Percentiles rank a stretch among this genome's conserved stretches.
Conservation (phyloP, 495 filamentous ascomycete species). For the Hypoxylon lenormandii region DNA sequence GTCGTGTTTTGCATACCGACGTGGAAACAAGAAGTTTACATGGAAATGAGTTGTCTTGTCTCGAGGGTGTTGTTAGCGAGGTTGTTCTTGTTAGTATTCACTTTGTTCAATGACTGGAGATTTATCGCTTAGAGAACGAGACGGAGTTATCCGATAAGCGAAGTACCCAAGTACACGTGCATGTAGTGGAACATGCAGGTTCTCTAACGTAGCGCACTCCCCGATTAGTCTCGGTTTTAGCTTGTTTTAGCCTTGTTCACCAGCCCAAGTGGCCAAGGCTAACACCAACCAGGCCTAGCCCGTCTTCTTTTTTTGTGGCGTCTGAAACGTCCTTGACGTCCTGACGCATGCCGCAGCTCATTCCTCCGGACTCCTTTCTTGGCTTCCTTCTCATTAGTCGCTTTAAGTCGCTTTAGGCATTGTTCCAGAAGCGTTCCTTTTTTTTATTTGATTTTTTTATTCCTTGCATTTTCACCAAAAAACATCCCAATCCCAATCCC, state of each 20-base stretch:
- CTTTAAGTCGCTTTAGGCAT: conserved; percentile 43
- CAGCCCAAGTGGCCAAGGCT: too few relatives aligned
- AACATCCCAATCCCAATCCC: not conserved
- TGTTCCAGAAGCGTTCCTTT: conserved; percentile 52
- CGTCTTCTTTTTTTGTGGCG: conserved; percentile 17
- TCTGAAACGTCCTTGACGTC: conserved; percentile 50
- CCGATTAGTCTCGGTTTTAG: conserved; percentile 2
- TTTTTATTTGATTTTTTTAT: conserved; percentile 47
- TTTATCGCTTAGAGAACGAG: too few relatives aligned
- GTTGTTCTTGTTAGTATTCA: too few relatives aligned
- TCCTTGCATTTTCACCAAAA: conserved; percentile 30
- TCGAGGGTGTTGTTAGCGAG: too few relatives aligned
- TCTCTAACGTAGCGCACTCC: conserved; percentile 36
- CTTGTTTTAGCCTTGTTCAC: too few relatives aligned
- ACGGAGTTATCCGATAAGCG: too few relatives aligned
- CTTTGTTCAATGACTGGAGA: too few relatives aligned
- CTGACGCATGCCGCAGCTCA: conserved; percentile 36
- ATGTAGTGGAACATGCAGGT: conserved; percentile 30
- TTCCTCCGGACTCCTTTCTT: conserved; percentile 38
- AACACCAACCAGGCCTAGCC: conserved; percentile 5
- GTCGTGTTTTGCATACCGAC: too few relatives aligned
- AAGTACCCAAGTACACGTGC: too few relatives aligned
- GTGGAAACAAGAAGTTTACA: too few relatives aligned
- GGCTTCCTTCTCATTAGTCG: conserved; percentile 26
- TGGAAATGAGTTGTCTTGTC: too few relatives aligned